A percentile compares a stretch with the other conserved stretches of the same genome.
phyloP scores from a whole-genome alignment of 169 alveolate species.

The Plasmodium vinckei region DNA sequence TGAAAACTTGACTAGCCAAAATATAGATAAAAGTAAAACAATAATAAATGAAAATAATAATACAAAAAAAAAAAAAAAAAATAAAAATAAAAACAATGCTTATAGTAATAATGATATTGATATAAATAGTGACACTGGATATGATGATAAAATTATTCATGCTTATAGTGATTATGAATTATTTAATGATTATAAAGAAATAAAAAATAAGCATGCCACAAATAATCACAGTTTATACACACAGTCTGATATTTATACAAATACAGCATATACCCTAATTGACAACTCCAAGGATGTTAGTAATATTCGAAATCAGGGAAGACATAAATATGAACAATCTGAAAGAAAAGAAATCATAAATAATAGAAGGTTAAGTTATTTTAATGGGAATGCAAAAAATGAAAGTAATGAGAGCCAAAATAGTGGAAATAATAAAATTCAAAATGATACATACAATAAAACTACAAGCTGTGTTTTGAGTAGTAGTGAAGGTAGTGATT shows the following conservation, averaged over 20 bases:
- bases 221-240: background rate
- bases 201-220: background rate
- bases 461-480: background rate
- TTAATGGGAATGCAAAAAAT: background rate
- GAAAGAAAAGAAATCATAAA: background rate
- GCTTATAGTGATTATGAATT: conserved; percentile 39
- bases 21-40: conserved; percentile 11
- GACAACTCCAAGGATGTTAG: background rate
- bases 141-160: background rate
- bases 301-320: background rate
- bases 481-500: background rate
- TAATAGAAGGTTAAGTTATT: background rate
- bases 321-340: background rate
- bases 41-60: background rate
- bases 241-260: background rate
- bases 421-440: background rate
- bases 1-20: background rate
- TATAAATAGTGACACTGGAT: no score
- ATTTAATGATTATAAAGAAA: background rate
- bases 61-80: background rate
- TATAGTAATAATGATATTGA: conserved; percentile 8
- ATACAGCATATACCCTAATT: background rate
- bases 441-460: background rate
- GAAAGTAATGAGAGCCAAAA: background rate
- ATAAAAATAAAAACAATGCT: background rate